Conservation (phyloP, 73 alveolate species). For the Paramecium primaurelia region DNA sequence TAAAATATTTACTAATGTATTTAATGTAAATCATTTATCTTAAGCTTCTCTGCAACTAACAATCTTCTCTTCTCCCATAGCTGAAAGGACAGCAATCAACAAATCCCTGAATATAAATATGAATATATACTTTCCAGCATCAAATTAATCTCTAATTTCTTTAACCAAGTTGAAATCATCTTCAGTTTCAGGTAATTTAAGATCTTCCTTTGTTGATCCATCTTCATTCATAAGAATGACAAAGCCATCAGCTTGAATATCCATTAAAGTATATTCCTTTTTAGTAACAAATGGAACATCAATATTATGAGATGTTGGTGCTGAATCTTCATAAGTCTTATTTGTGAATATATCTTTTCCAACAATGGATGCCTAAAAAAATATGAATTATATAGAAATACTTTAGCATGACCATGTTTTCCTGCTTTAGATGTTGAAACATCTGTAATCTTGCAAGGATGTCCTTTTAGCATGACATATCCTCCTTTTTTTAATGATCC, state of each 20-base stretch:
- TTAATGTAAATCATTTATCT: not conserved
- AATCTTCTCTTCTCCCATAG: slow-evolving; percentile 85
- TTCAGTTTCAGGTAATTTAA: slow-evolving; percentile 90
- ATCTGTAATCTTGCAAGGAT: slow-evolving; percentile 86
- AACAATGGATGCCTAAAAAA: slow-evolving; percentile 75
- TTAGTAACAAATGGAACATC: slow-evolving; percentile 89
- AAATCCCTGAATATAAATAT: slow-evolving; percentile 52
- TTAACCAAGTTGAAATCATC: slow-evolving; percentile 73
- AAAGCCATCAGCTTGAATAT: slow-evolving; percentile 80
- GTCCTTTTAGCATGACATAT: slow-evolving; percentile 81
- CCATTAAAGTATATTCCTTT: slow-evolving; percentile 79
- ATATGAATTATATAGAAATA: not conserved
- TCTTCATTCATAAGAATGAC: slow-evolving; percentile 79
- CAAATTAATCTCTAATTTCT: slow-evolving; percentile 70
- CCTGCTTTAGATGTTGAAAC: slow-evolving; percentile 88
- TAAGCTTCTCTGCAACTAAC: slow-evolving; percentile 80
- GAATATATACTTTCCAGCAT: slow-evolving; percentile 69
- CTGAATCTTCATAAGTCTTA: slow-evolving; percentile 84
- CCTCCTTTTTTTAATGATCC: slow-evolving; percentile 86
- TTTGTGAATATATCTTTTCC: slow-evolving; percentile 91
- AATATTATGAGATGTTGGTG: slow-evolving; percentile 90
- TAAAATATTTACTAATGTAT: not conserved
- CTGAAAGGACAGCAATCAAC: slow-evolving; percentile 79
- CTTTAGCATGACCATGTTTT: slow-evolving; percentile 94
- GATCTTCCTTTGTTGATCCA: slow-evolving; percentile 89